Conservation (phyloP, 1,284 basidiomycete genomes). For the Ganoderma resinaceum region DNA sequence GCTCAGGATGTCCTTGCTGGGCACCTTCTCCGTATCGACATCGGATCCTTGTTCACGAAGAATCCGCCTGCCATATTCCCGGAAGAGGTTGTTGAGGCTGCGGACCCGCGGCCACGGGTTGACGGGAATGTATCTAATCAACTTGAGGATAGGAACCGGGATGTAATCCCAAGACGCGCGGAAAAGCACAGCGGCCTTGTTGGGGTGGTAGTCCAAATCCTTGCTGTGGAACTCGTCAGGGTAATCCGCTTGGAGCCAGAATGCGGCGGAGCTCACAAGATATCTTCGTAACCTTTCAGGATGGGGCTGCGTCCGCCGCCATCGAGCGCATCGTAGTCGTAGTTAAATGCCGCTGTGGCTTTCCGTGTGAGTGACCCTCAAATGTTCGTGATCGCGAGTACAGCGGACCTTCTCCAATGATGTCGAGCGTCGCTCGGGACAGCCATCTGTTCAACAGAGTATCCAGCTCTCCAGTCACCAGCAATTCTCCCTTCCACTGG, state of each 20-base stretch:
- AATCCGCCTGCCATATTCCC: constrained; percentile 31
- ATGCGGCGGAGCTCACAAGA: constrained; percentile 39
- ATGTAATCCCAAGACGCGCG: constrained; percentile 37
- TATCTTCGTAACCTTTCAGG: constrained; percentile 34
- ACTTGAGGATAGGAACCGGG: constrained; percentile 32
- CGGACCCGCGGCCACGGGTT: constrained; percentile 37
- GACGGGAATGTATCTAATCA: constrained; percentile 36
- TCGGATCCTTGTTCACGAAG: constrained; percentile 27
- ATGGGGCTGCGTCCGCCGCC: constrained; percentile 33
- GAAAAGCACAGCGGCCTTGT: constrained; percentile 31
- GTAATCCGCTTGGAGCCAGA: not conserved
- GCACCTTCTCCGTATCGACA: constrained; percentile 17
- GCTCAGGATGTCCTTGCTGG: constrained; percentile 47
- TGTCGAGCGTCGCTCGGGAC: constrained; percentile 40
- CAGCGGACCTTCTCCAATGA: constrained; percentile 39
- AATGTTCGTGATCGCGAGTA: not conserved
- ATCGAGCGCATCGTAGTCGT: constrained; percentile 40
- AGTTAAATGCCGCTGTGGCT: constrained; percentile 40
- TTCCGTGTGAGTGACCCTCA: not conserved
- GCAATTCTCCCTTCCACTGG: constrained; percentile 30
- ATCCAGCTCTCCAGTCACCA: constrained; percentile 8
- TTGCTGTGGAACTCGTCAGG: not conserved
- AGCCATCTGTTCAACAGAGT: constrained; percentile 34
- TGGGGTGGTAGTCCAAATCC: constrained; percentile 33
- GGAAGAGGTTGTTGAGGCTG: constrained; percentile 31